Evolutionary conservation across 2,329 filamentous ascomycete genomes (phyloP), one percentile per base, ranked within the genome.

Genomic region (Emergomyces pasteurianus): DNA sequence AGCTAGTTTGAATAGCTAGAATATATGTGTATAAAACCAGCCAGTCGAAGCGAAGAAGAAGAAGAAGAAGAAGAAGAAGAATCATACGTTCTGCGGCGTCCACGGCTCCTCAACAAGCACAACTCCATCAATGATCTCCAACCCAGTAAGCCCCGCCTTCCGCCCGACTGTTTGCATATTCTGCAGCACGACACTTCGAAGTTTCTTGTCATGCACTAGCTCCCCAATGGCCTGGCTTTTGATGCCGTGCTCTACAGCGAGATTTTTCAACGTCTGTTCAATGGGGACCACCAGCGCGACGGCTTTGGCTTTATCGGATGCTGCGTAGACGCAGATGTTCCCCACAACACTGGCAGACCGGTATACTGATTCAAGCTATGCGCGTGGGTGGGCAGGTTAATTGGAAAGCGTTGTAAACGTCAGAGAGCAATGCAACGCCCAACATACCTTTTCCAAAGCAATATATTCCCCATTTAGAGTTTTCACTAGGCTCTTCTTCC

Each of bases 401-500:
- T 2, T 38, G 2, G 10, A 14, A 38, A 38, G 14, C 1, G 36
- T 3, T 9, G 36, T 38, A 38, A 38, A 38, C 2, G 36, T 14
- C 36, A 12, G 10, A 38, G 36, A 38, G 36, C 12, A 14, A 38
- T 38, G 9, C 1, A 14, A 38, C 7, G 5, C 23, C 12, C 40
- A 6, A n/a, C 42, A 21, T 36, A 58, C 57, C 75, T 87, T 96
- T 79, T 97, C 92, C 3, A 99, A 83, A 26, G 92, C 94, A 73
- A 97, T 95, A 76, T 97, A 97, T 80, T 97, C 92, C 67, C 92
- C 92, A 63, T 92, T 91, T 65, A 90, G 83, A 65, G 94, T 92
- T 85, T 97, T 97, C 75, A 97, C 89, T 60, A 97, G 80, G 77
- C 97, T 97, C 86, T 97, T 97, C 84, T 96, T 92, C 67, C 92